Evolutionary conservation across 1,284 basidiomycete genomes (phyloP).

Genomic region (Papiliotrema terrestris): DNA sequence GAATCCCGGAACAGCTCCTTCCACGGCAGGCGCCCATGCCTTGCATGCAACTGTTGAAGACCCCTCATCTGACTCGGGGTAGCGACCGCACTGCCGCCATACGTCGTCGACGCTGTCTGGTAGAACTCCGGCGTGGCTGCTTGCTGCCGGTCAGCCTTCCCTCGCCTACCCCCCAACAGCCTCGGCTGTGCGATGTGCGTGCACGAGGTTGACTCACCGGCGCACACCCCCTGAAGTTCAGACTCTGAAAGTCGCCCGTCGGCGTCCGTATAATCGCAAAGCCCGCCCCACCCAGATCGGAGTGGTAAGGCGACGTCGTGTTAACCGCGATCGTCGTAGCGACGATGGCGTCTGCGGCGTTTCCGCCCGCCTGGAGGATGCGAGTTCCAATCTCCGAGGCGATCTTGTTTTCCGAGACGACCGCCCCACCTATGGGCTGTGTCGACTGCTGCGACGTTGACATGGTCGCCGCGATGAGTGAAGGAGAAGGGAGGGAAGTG

Average conservation of each 20-base stretch:
- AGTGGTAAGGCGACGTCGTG: conserved; percentile 56
- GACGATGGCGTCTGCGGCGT: conserved; percentile 34
- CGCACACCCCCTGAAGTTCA: conserved; percentile 32
- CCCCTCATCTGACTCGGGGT: conserved; percentile 36
- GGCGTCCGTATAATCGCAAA: conserved; percentile 27
- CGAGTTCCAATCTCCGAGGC: conserved; percentile 26
- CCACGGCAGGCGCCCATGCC: conserved; percentile 29
- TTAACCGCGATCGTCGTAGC: conserved; percentile 52
- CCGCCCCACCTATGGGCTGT: not conserved
- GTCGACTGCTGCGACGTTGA: too few species aligned
- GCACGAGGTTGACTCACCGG: conserved; percentile 19
- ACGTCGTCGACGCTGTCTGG: conserved; percentile 12
- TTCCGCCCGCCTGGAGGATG: conserved; percentile 27
- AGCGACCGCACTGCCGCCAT: conserved; percentile 32
- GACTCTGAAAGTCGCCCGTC: conserved; percentile 14
- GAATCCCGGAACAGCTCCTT: conserved; percentile 16
- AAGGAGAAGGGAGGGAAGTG: too few species aligned
- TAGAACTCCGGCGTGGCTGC: conserved; percentile 18
- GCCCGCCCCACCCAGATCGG: conserved; percentile 36
- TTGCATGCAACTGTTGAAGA: conserved; percentile 25
- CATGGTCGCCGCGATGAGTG: too few species aligned
- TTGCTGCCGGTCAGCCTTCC: conserved; percentile 4
- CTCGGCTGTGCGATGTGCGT: too few species aligned
- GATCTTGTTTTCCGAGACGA: not conserved
- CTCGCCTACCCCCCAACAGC: not conserved